These are phyloP conservation scores for Collybia nuda DNA, from an alignment of 768 basidiomycete genomes.

Conservation along the genomic window DNA sequence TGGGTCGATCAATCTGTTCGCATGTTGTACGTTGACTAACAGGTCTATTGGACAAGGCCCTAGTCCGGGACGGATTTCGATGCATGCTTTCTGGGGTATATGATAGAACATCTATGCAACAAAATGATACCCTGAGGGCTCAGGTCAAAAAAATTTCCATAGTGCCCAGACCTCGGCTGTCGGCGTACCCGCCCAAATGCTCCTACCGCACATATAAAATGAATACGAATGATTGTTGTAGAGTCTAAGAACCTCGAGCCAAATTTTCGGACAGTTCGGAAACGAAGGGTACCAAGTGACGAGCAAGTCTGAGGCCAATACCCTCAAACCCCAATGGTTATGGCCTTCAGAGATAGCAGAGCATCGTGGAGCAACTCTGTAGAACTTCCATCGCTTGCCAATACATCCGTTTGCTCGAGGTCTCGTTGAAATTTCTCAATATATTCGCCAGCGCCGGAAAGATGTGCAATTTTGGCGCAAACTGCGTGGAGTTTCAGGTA, in stretches of 20 bases:
- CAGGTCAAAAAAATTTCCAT: too few species aligned
- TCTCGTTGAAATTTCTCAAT: slow-evolving; percentile 18
- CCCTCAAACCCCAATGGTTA: too few species aligned
- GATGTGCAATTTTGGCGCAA: neutral
- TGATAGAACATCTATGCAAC: neutral
- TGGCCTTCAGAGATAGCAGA: neutral
- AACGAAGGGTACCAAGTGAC: too few species aligned
- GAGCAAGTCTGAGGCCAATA: too few species aligned
- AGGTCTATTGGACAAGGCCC: slow-evolving; percentile 1
- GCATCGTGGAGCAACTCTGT: neutral
- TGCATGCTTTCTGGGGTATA: slow-evolving; percentile 9
- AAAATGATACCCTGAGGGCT: neutral
- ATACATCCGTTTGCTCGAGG: slow-evolving; percentile 10
- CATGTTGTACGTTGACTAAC: neutral
- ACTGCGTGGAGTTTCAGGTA: slow-evolving; percentile 1
- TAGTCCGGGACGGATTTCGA: slow-evolving; percentile 8
- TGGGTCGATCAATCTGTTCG: neutral
- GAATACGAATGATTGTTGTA: too few species aligned
- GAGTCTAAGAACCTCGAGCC: too few species aligned
- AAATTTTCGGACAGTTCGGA: too few species aligned
- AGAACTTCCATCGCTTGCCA: slow-evolving; percentile 1
- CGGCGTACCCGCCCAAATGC: too few species aligned
- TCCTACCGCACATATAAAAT: too few species aligned
- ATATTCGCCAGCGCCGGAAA: neutral
- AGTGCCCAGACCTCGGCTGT: too few species aligned